phyloP scores from a whole-genome alignment of 1,284 basidiomycete species.

The Naganishia sp. region DNA sequence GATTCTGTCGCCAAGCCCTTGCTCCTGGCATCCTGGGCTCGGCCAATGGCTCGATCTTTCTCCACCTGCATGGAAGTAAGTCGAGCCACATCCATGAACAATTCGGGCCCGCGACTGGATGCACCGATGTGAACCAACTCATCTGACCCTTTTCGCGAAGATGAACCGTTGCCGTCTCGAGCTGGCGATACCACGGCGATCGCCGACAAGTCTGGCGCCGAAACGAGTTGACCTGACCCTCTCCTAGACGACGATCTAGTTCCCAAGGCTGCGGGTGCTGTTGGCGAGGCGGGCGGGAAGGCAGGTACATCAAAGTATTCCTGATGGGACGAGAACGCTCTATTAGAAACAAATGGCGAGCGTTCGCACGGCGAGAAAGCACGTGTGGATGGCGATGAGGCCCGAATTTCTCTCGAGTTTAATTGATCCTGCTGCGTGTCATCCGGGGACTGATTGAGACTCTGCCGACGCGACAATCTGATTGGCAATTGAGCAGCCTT shows the following conservation, averaged over 20 bases:
- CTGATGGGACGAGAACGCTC: not conserved
- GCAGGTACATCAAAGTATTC: constrained; percentile 10
- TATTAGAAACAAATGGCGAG: constrained; percentile 11
- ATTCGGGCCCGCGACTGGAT: constrained; percentile 2
- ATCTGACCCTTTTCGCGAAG: not conserved
- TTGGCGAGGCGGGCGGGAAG: constrained; percentile 9
- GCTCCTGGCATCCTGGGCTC: constrained; percentile 15
- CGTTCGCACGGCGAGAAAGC: not conserved
- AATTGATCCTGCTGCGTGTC: too few species aligned
- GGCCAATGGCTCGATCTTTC: constrained; percentile 1
- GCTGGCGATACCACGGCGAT: too few species aligned
- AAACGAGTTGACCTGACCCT: too few species aligned
- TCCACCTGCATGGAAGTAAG: constrained; percentile 13
- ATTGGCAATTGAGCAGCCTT: constrained; percentile 7
- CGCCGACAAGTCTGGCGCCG: too few species aligned
- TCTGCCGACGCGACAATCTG: not conserved
- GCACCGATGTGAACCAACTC: not conserved
- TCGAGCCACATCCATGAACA: constrained; percentile 22
- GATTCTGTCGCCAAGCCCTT: constrained; percentile 21
- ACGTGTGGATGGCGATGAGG: too few species aligned
- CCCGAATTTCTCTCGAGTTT: too few species aligned
- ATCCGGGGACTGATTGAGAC: too few species aligned
- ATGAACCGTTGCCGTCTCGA: not conserved
- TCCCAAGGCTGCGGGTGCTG: not conserved
- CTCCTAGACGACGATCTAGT: too few species aligned